phyloP scores from a whole-genome alignment of 2,329 filamentous ascomycete genomes.

The Fusarium goolgardi region DNA sequence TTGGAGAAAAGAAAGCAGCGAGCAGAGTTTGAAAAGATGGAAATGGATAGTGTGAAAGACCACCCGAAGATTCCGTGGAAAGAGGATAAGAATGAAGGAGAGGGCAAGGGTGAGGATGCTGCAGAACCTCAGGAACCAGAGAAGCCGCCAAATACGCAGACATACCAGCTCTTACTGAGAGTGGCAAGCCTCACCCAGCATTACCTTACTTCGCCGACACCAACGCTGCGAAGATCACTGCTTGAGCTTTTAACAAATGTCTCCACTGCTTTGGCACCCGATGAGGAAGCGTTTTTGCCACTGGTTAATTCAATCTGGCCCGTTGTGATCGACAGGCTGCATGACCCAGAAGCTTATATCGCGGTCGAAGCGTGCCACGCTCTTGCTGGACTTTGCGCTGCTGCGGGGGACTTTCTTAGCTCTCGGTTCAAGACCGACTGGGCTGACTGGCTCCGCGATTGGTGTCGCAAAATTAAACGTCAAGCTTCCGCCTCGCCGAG shows the following conservation, averaged over 20 bases:
- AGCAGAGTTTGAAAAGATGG: constrained; percentile 51
- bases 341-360: constrained; percentile 75
- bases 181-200: constrained; percentile 89
- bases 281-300: constrained; percentile 88
- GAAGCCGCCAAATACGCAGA: constrained; percentile 76
- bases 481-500: constrained; percentile 49
- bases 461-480: constrained; percentile 59
- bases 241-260: constrained; percentile 81
- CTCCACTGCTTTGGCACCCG: constrained; percentile 74
- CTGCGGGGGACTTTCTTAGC: constrained; percentile 84
- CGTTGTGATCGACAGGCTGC: constrained; percentile 75
- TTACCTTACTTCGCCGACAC: constrained; percentile 87
- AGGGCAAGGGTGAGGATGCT: constrained; percentile 51
- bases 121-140: constrained; percentile 56
- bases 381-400: constrained; percentile 73
- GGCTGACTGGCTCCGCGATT: constrained; percentile 64
- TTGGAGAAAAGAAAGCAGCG: constrained; percentile 66
- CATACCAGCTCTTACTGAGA: constrained; percentile 82
- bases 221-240: constrained; percentile 80
- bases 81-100: constrained; percentile 51
- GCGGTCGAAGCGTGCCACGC: constrained; percentile 76
- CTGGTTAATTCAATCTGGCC: constrained; percentile 94
- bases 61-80: constrained; percentile 54
- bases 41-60: constrained; percentile 45
- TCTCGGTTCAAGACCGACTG: constrained; percentile 81